Evolutionary conservation across 2,329 filamentous ascomycete genomes (phyloP), one percentile per base, ranked within the genome.

Genomic region (Pseudopyricularia cyperi): DNA sequence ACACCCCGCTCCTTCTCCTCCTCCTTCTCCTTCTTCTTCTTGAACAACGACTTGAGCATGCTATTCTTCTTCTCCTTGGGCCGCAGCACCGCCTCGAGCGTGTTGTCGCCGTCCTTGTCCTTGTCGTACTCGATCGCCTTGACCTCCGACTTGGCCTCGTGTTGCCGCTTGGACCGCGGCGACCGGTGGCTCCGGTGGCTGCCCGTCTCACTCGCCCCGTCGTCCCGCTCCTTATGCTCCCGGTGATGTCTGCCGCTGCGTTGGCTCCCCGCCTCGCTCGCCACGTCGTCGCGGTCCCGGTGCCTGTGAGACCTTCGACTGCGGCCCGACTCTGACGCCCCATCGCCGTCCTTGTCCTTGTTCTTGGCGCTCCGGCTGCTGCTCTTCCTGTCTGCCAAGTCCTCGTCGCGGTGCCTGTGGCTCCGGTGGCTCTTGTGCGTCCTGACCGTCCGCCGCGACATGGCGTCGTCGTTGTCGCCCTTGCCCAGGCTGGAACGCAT

Each of bases 21-120:
- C 35, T 71, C 70, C 59, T 65, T 68, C 22, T 72, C 68, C 63
- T 75, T 75, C 65, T 76, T 79, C 65, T 69, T 74, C 68, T 75
- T 77, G 61, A 82, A 80, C 53, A 81, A 57, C 3, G 70, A 65
- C 67, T 79, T 80, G 56, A 82, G 70, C 75, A 80, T 76, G 59
- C 72, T 79, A 39, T 60, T 65, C 58, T 69, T 72, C 55, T 68
- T 67, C 57, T 74, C 69, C 55, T 68, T 69, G 9, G 72, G 69
- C 39, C 71, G 65, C n/a, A 75, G 56, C 2, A 71, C 68, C 30
- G 67, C 52, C n/a, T 69, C 66, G 48, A 68, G 57, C 7, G 60
- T 60, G 46, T 62, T 60, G 47, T 61, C 63, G 11, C 61, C 62
- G 33, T 63, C 68, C 49, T 68, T 68, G 52, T 58, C 57, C 12